phyloP scores from a whole-genome alignment of 106 monocot species.

The Platanthera guangdongensis region DNA sequence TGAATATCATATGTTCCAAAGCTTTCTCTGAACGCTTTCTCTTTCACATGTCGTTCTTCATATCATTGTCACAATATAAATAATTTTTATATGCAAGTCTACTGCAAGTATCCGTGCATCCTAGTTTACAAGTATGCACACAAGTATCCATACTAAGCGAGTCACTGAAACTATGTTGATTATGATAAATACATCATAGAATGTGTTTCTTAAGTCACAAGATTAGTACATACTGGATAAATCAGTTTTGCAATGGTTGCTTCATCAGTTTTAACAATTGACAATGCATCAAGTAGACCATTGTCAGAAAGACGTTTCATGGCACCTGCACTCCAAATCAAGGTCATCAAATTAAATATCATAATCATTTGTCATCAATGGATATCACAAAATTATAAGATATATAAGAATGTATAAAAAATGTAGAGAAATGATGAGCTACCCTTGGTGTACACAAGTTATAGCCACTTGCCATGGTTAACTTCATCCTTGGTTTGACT shows the following conservation, averaged over 20 bases:
- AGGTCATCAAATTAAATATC: conserved; percentile 14
- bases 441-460: neutral
- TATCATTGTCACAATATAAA: too few relatives aligned
- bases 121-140: neutral
- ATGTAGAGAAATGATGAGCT: neutral
- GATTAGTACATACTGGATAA: conserved; percentile 50
- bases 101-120: too few relatives aligned
- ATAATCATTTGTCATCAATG: conserved; percentile 8
- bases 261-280: conserved; percentile 72
- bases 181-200: neutral
- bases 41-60: too few relatives aligned
- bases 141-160: neutral
- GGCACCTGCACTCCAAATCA: conserved; percentile 59
- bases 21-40: too few relatives aligned
- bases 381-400: neutral
- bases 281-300: conserved; percentile 57
- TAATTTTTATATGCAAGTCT: too few relatives aligned
- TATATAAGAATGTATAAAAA: neutral
- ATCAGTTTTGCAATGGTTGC: conserved; percentile 58
- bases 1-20: too few relatives aligned
- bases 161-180: neutral
- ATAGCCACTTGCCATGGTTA: conserved; percentile 74
- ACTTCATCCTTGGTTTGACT: conserved; percentile 95
- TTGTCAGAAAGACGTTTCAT: conserved; percentile 65
- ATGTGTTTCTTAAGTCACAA: neutral